A percentile compares a stretch with the other conserved stretches of the same genome.
Conservation (phyloP, 192 early-diverging fungal genomes). For the Radiomyces spectabilis region DNA sequence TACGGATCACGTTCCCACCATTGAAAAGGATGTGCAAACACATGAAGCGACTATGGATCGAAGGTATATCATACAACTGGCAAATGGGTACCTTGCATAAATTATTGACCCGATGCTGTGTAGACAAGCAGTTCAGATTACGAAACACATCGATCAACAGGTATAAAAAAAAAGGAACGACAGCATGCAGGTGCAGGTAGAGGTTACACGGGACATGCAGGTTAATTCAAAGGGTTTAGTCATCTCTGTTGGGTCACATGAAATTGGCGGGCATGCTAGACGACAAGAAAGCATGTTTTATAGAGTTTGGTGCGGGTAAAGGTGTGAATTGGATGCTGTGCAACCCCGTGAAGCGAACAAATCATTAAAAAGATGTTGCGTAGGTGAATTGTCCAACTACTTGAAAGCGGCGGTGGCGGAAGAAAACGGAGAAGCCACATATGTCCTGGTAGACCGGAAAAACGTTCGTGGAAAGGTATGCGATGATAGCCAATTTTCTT, state of each 20-base stretch:
- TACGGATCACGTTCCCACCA: conserved; percentile 2
- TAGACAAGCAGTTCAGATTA: conserved; percentile 25
- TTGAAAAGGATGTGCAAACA: conserved; percentile 1
- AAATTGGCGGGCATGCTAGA: conserved; percentile 46
- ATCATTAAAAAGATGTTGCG: background rate
- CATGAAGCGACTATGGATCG: conserved; percentile 2
- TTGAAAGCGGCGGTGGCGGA: conserved; percentile 36
- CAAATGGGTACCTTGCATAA: too few species aligned
- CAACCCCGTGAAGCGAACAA: background rate
- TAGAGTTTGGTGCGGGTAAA: conserved; percentile 79
- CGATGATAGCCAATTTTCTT: background rate
- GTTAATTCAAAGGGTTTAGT: too few species aligned
- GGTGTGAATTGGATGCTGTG: conserved; percentile 28
- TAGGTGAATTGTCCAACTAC: conserved; percentile 40
- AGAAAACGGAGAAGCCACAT: conserved; percentile 30
- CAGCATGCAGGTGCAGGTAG: too few species aligned
- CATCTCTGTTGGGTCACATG: conserved; percentile 82
- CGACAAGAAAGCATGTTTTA: conserved; percentile 45
- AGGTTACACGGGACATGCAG: too few species aligned
- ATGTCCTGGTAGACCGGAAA: conserved; percentile 70
- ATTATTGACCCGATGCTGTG: too few species aligned
- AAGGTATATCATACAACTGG: too few species aligned
- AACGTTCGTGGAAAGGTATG: conserved; percentile 68
- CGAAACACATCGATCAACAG: conserved; percentile 49
- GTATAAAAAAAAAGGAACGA: conserved; percentile 7